Evolutionary conservation across 2,329 filamentous ascomycete genomes (phyloP).

Genomic region (Talaromyces sp.): DNA sequence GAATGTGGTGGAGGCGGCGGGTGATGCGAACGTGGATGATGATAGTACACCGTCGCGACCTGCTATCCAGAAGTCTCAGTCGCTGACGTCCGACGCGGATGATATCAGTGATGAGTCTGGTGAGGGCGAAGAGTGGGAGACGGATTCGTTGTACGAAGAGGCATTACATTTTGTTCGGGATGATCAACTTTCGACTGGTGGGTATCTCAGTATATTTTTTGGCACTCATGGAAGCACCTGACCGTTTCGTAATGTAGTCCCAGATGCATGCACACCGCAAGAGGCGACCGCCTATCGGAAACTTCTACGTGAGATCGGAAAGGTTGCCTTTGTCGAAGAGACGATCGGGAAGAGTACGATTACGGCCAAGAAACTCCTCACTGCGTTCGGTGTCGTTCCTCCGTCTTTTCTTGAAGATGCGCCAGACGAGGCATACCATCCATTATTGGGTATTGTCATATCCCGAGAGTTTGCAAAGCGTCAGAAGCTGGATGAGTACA

Average conservation of each 20-base stretch:
- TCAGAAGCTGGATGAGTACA: constrained; percentile 74
- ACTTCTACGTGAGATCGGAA: constrained; percentile 72
- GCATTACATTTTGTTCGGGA: constrained; percentile 58
- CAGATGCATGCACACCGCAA: constrained; percentile 61
- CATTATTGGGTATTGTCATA: constrained; percentile 72
- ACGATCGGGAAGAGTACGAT: constrained; percentile 68
- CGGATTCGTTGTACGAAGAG: constrained; percentile 63
- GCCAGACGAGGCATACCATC: constrained; percentile 71
- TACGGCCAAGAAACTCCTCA: constrained; percentile 77
- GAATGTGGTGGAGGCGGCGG: constrained; percentile 31
- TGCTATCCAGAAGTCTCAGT: constrained; percentile 28
- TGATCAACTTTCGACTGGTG: constrained; percentile 46
- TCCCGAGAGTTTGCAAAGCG: constrained; percentile 77
- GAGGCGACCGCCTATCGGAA: constrained; percentile 67
- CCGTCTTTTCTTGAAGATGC: constrained; percentile 70
- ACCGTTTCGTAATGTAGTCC: constrained; percentile 28
- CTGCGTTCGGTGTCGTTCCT: constrained; percentile 75
- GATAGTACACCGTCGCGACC: constrained; percentile 12
- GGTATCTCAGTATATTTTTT: constrained; percentile 31
- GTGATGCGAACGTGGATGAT: constrained; percentile 22
- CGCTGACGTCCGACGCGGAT: constrained; percentile 34
- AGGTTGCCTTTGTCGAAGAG: constrained; percentile 69
- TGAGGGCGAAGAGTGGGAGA: constrained; percentile 54
- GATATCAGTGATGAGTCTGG: constrained; percentile 36
- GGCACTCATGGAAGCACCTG: background rate